phyloP scores from a whole-genome alignment of 148 eudicot genomes.

The Nyssa sinensis region DNA sequence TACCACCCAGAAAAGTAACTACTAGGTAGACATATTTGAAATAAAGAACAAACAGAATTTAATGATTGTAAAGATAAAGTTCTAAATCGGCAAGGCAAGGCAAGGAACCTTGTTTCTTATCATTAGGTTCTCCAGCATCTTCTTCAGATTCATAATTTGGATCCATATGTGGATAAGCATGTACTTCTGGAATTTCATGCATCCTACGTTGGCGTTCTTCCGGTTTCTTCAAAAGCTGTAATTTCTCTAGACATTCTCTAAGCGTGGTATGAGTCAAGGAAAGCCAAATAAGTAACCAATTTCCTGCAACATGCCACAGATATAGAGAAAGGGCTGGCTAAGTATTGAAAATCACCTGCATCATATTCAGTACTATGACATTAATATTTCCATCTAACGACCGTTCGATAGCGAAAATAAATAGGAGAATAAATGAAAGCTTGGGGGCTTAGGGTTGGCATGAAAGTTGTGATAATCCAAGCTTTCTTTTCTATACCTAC shows the following conservation, averaged over 20 bases:
- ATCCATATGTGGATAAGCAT: conserved; percentile 84
- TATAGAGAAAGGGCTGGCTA: background rate
- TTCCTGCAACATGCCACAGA: background rate
- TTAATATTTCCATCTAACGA: background rate
- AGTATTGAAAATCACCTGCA: background rate
- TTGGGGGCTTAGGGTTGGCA: background rate
- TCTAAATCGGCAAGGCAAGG: conserved; percentile 3
- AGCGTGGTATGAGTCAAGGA: conserved; percentile 82
- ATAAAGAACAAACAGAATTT: conserved; percentile 6
- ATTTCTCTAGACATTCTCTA: conserved; percentile 75
- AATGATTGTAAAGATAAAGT: background rate
- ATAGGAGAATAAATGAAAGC: background rate
- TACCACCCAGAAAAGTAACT: conserved; percentile 14
- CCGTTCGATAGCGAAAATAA: background rate
- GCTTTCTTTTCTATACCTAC: conserved; percentile 8
- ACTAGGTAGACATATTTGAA: background rate
- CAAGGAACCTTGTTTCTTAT: conserved; percentile 59
- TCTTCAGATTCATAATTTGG: conserved; percentile 84
- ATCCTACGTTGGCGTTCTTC: conserved; percentile 75
- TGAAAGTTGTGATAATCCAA: background rate
- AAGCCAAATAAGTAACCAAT: conserved; percentile 13
- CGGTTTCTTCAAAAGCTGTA: conserved; percentile 76
- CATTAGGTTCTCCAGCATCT: conserved; percentile 48
- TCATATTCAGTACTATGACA: background rate
- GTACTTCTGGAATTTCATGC: conserved; percentile 68